Evolutionary conservation across 352 stramenopile species (phyloP), one percentile per base, ranked within the genome.

Genomic region (Globisporangium heterothallicum): DNA sequence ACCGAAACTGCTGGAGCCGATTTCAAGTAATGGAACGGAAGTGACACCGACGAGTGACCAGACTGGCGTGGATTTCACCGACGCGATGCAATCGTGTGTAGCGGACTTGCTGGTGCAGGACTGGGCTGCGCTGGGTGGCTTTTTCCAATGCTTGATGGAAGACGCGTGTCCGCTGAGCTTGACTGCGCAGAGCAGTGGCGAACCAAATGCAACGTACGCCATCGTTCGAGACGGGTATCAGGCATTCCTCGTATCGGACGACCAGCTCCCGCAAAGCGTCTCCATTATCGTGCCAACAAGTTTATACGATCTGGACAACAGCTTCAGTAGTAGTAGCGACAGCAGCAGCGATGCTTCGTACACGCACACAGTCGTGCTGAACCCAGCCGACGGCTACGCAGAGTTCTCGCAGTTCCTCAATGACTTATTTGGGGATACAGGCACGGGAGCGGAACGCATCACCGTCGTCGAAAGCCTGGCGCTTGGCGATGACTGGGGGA

Each of bases 121-220:
- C 3, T 56, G 29, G 45, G 35, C 27, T 8, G 21, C 29, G 16
- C 14, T 56, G 10, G 36, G 18, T 21, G 16, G 3, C 6, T 61
- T 61, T n/a, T 55, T 61, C 47, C 4, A 19, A 6, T 61, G 54
- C 27, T 32, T 56, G 16, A 49, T 40, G 46, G 25, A 36, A 2
- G 44, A 56, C 18, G 27, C 26, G 36, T 61, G 54, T 35, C 54
- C 26, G 30, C 12, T 58, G 2, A 34, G 40, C 34, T 13, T 9
- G 7, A 12, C 27, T 2, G 12, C 4, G 3, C 29, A 40, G 6
- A 12, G 1, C 6, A 6, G 34, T 26, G 26, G 9, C 13, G 19
- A 14, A n/a, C 19, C 14, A 6, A 48, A 56, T 25, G 26, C 54
- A 21, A 46, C 54, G 27, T 61, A 45, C 3, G 5, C 50, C 19